Evolutionary conservation across 441 rosid species (phyloP).

Genomic region (Erodium texanum): DNA sequence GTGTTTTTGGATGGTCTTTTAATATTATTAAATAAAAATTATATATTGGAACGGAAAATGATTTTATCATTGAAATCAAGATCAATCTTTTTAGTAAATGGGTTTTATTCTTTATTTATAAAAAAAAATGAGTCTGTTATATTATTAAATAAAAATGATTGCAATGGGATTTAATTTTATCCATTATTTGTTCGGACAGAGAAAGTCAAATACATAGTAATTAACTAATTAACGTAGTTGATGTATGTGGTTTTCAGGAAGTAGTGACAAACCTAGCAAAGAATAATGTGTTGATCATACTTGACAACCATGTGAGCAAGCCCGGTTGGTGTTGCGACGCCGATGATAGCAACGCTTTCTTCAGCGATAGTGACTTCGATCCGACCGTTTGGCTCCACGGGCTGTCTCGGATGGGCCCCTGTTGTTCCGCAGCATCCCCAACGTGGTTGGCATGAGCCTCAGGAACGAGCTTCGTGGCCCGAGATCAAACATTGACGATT

Average conservation of each 20-base stretch:
- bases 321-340: constrained; percentile 84
- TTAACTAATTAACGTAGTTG: too few species aligned
- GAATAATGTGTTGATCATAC: constrained; percentile 56
- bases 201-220: background rate
- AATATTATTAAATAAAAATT: too few species aligned
- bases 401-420: constrained; percentile 53
- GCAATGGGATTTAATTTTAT: too few species aligned
- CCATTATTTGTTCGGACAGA: too few species aligned
- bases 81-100: too few species aligned
- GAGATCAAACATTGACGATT: constrained; percentile 56
- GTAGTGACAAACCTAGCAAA: constrained; percentile 50
- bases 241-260: constrained; percentile 27
- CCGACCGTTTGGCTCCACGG: constrained; percentile 65
- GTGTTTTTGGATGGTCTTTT: too few species aligned
- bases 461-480: constrained; percentile 83
- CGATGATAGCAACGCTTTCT: constrained; percentile 71
- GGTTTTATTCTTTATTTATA: too few species aligned
- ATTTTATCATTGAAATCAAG: too few species aligned
- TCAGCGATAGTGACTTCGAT: constrained; percentile 56
- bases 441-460: constrained; percentile 69
- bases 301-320: constrained; percentile 72
- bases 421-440: constrained; percentile 38
- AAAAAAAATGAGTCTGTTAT: too few species aligned
- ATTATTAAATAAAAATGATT: too few species aligned
- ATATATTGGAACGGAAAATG: too few species aligned